These are phyloP conservation scores for Saccharomycopsis babjevae DNA, from an alignment of 805 yeast genomes.

Conservation along the genomic window DNA sequence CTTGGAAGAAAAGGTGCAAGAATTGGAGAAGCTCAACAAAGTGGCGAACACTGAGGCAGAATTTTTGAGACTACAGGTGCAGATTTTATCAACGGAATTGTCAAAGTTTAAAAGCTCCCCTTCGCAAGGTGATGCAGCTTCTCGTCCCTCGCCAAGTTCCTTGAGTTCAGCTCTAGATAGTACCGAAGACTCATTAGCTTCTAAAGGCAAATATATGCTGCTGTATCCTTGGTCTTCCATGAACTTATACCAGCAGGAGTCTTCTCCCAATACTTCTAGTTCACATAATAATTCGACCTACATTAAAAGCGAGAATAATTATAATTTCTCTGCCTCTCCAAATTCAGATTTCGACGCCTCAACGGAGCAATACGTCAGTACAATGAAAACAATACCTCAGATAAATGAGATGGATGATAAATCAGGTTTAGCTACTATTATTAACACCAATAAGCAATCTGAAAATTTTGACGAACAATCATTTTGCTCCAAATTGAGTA, in stretches of 20 bases:
- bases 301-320: conserved; percentile 8
- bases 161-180: not conserved
- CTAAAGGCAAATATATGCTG: not conserved
- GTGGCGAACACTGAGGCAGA: conserved; percentile 64
- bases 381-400: not conserved
- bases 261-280: not conserved
- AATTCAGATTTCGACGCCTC: conserved; percentile 11
- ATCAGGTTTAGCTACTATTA: conserved; percentile 25
- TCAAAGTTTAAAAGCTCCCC: conserved; percentile 39
- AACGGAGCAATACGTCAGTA: not conserved
- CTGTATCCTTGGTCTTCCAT: conserved; percentile 12
- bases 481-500: conserved; percentile 66
- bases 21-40: conserved; percentile 61
- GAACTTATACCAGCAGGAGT: not conserved
- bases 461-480: conserved; percentile 58
- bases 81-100: conserved; percentile 62
- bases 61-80: conserved; percentile 66
- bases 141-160: not conserved
- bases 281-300: conserved; percentile 9
- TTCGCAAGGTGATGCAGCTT: not conserved
- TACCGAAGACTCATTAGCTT: not conserved
- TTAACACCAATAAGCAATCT: conserved; percentile 6
- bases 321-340: conserved; percentile 5
- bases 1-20: conserved; percentile 65
- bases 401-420: not conserved